Base-by-base conservation (phyloP, 2,329 filamentous ascomycete genomes). In the Calonectria ilicicola region DNA sequence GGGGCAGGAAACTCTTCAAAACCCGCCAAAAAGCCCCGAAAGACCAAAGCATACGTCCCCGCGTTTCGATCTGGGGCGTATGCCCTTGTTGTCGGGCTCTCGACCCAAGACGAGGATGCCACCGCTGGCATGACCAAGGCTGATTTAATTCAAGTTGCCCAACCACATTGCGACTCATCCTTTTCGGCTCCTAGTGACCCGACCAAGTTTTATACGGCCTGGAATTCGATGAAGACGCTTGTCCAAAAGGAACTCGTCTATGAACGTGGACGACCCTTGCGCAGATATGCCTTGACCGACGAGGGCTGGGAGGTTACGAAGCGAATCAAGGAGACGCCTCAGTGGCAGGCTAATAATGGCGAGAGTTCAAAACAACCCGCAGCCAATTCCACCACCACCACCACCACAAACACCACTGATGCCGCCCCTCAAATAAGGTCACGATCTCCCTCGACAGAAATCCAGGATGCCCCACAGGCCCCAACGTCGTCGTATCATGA, bases 141-240 rank as follows among this genome's bases (percentile, higher is more conserved):
- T 8, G 89, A 94, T 69, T 83, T 95, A 3, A 92, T 95, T 56
- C 91, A 92, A 72, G 85, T 88, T 15, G 93, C 94, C 1, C 93
- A 96, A 78, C 90, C 90, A 8, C 87, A 94, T 81, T 95, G 92
- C 78, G 93, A 96, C 79, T 85, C 92, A 2, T 95, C 93, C 0
- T 95, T 95, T 78, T 93, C 89, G 0, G 91, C 89, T 0, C 92
- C 93, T 0, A 87, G 85, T 47, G 92, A 94, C 67, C 86, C 93
- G 0, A 92, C 88, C 14, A 93, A 92, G 69, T 94, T 90, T 78
- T 94, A 94, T 77, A 96, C 94, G 0, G 94, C 94, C 0, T 97
- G 94, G 94, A 93, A 90, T 78, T 95, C 94, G 1, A 95, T 96
- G 89, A 94, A 94, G 80, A 95, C 93, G 0, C 84, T 97, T 38